These are phyloP conservation scores for Auxenochlorella pyrenoidosa DNA, from an alignment of 139 green algal species.

Conservation along the genomic window DNA sequence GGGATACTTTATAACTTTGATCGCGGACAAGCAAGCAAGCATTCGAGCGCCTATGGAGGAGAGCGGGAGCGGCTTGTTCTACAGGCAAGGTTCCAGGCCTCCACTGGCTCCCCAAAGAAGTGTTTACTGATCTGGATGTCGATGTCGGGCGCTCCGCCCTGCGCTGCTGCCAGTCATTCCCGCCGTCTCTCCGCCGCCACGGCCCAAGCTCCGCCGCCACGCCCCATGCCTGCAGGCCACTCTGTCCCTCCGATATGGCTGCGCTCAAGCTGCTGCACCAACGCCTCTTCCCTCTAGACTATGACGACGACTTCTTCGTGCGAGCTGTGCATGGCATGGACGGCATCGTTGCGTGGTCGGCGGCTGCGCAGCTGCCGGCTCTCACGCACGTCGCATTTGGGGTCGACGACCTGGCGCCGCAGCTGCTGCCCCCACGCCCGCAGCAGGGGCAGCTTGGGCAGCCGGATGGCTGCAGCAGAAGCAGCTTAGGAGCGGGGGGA, in stretches of 20 bases:
- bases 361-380: not conserved
- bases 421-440: not conserved
- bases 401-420: not conserved
- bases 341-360: not conserved
- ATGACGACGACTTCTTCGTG: conserved; percentile 24
- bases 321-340: not conserved
- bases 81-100: too few species aligned
- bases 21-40: too few species aligned
- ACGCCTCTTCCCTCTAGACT: conserved; percentile 30
- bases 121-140: too few species aligned
- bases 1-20: too few species aligned
- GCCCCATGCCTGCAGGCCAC: not conserved
- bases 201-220: too few species aligned
- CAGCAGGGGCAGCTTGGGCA: not conserved
- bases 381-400: not conserved
- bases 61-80: too few species aligned
- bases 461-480: not conserved
- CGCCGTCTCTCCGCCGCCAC: not conserved
- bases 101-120: too few species aligned
- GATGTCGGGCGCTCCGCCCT: too few species aligned
- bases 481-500: not conserved
- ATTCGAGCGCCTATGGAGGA: too few species aligned
- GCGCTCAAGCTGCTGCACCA: conserved; percentile 28
- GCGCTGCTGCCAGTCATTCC: not conserved
- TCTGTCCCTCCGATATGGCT: not conserved